A percentile compares a stretch with the other conserved stretches of the same genome.
These are phyloP conservation scores for Echinosophora koreensis DNA, from an alignment of 306 rosid genomes.

Conservation along the genomic window DNA sequence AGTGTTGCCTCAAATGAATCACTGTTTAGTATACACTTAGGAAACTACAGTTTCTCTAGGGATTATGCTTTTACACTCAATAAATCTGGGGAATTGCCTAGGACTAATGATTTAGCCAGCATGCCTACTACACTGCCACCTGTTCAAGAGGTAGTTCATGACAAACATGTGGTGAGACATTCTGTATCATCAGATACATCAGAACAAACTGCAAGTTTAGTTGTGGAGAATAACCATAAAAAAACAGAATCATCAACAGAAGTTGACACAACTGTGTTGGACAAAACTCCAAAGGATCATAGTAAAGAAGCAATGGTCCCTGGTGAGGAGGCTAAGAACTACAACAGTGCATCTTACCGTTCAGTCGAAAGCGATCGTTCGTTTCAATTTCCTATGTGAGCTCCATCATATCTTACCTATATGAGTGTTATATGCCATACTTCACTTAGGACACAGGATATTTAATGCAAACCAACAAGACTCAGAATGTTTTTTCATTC, in stretches of 20 bases:
- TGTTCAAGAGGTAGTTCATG: slow-evolving; percentile 29
- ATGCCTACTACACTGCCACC: slow-evolving; percentile 32
- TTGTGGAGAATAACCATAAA: neutral
- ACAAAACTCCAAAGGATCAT: slow-evolving; percentile 19
- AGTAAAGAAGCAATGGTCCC: neutral
- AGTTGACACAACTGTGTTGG: neutral
- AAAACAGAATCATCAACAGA: slow-evolving; percentile 11
- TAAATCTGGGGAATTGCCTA: slow-evolving; percentile 55
- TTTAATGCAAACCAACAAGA: slow-evolving; percentile 7
- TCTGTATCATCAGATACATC: slow-evolving; percentile 34
- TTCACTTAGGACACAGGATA: neutral
- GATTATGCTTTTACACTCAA: slow-evolving; percentile 40
- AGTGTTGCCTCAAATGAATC: slow-evolving; percentile 78
- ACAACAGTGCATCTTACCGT: slow-evolving; percentile 11
- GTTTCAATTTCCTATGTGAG: slow-evolving; percentile 76
- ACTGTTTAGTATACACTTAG: slow-evolving; percentile 69
- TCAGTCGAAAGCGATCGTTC: slow-evolving; percentile 56
- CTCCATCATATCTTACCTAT: slow-evolving; percentile 2
- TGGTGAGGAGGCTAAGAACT: slow-evolving; percentile 21
- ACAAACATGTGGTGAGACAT: slow-evolving; percentile 22
- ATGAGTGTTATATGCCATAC: slow-evolving; percentile 10
- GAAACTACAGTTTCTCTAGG: slow-evolving; percentile 68
- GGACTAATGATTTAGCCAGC: slow-evolving; percentile 39
- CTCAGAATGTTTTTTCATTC: neutral
- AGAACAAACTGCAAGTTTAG: neutral